Percentiles rank a stretch among this genome's conserved stretches.
Conservation (phyloP, 2,329 filamentous ascomycete genomes). For the Magnaporthiopsis poae region DNA sequence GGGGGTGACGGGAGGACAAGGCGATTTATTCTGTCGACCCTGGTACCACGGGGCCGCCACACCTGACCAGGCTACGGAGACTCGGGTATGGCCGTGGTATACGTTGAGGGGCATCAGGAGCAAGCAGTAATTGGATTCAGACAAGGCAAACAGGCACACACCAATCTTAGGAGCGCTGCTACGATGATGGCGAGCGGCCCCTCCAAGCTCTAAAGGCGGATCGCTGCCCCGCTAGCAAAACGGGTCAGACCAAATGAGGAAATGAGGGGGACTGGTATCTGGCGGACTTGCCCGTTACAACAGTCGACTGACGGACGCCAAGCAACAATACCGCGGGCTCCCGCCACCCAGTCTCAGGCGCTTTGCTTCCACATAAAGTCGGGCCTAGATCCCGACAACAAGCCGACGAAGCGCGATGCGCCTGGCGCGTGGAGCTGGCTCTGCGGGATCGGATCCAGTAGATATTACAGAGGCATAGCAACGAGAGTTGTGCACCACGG, state of each 20-base stretch:
- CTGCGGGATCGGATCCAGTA: neutral
- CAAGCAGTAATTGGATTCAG: neutral
- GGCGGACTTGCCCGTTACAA: neutral
- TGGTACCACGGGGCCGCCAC: neutral
- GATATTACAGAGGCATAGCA: neutral
- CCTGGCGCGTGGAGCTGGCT: neutral
- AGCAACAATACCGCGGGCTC: neutral
- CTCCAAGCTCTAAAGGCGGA: neutral
- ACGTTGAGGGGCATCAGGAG: neutral
- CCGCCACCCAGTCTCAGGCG: neutral
- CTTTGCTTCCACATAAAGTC: too few relatives aligned
- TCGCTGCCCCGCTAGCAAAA: constrained; percentile 1
- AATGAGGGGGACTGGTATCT: neutral
- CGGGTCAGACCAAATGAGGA: neutral
- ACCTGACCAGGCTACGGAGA: neutral
- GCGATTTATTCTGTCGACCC: too few relatives aligned
- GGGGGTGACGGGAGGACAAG: too few relatives aligned
- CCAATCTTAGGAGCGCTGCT: neutral
- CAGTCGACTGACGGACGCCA: neutral
- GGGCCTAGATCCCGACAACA: neutral
- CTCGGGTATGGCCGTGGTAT: neutral
- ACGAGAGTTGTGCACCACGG: too few relatives aligned
- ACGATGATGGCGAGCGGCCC: too few relatives aligned
- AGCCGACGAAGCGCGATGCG: neutral
- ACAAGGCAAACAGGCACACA: neutral